Conservation (phyloP, 2,329 filamentous ascomycete genomes). For the Hawksworthiomyces lignivorus region DNA sequence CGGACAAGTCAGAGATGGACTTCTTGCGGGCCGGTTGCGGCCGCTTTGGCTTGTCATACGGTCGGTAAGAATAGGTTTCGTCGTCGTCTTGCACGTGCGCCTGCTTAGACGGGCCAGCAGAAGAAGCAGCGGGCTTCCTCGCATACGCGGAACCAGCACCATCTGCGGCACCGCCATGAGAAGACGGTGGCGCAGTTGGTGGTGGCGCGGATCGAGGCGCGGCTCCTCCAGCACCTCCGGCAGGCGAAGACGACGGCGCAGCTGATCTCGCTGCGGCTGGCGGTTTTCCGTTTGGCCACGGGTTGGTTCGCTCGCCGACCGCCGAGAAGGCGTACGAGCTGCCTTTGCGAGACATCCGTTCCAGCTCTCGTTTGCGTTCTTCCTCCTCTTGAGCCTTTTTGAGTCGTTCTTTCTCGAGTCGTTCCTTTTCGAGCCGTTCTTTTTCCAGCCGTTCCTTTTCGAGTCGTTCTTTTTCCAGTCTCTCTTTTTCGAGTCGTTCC, state of each 20-base stretch:
- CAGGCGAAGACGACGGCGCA: constrained; percentile 19
- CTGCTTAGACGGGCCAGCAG: constrained; percentile 37
- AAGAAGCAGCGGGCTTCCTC: constrained; percentile 40
- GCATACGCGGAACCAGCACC: not conserved
- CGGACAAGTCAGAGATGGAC: constrained; percentile 67
- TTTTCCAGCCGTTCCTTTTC: constrained; percentile 14
- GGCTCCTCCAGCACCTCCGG: not conserved
- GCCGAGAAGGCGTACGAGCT: constrained; percentile 56
- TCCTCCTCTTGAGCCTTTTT: constrained; percentile 25
- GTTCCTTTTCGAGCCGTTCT: constrained; percentile 16
- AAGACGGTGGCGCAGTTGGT: constrained; percentile 1
- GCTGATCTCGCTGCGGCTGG: constrained; percentile 21
- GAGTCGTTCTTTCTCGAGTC: constrained; percentile 19
- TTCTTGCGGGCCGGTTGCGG: constrained; percentile 43
- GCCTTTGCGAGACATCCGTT: constrained; percentile 31
- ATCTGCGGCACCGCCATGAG: not conserved
- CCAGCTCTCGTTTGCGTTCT: constrained; percentile 10
- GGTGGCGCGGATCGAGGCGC: constrained; percentile 20
- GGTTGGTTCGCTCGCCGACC: constrained; percentile 61
- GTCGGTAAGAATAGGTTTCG: constrained; percentile 64
- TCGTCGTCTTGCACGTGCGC: constrained; percentile 36
- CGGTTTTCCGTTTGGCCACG: constrained; percentile 58
- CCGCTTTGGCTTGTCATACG: constrained; percentile 63
- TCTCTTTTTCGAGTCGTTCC: too few species aligned
- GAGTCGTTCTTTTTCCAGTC: too few species aligned